Evolutionary conservation across 495 filamentous ascomycete species (phyloP), one percentile per base, ranked within the genome.

Genomic region (Hypoxylon fragiforme): DNA sequence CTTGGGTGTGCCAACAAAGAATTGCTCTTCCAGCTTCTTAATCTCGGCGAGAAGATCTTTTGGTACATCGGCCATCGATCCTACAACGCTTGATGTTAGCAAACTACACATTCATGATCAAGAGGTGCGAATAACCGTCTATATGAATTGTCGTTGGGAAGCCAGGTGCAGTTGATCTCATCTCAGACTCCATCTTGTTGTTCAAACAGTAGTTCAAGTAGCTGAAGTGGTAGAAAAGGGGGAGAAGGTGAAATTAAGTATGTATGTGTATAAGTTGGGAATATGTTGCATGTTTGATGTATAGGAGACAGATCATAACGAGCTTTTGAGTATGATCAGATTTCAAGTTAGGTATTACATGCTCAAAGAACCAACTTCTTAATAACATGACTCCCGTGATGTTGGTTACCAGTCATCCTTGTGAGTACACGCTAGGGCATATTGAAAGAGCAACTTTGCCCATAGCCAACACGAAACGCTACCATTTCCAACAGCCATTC

Each of bases 41-140:
- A 97, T 94, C 71, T 96, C 87, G 50, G 84, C 77, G 59, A 88
- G 73, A 42, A 97, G 83, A 69, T 94, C 84, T 72, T 92, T 87
- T 42, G 94, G 90, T 70, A 95, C 59, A 58, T 74, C 71, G 60
- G 62, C 67, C 55, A 74, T 72, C 4, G 62, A 70, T 54, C 68
- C 64, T 73, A 54, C 54, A 11, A 48, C 46, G 54, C 53, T 36
- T 47, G 5, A 28, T n/a, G 31, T 69, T 48, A 67, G 64, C 36
- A 36, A 40, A 20, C 30, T 44, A 24, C 31, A 30, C 21, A 16
- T 1, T 14, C 11, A 28, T 37, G 16, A 2, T 36, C 11, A 28
- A 11, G 34, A 42, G 14, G 20, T 44, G 12, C 2, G n/a, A 63
- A 52, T 3, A 49, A 57, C 48, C 50, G 39, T 61, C 35, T 8